A percentile compares a stretch with the other conserved stretches of the same genome.
Evolutionary conservation across 495 filamentous ascomycete genomes (phyloP).

Genomic region (Pyrenula massariospora): DNA sequence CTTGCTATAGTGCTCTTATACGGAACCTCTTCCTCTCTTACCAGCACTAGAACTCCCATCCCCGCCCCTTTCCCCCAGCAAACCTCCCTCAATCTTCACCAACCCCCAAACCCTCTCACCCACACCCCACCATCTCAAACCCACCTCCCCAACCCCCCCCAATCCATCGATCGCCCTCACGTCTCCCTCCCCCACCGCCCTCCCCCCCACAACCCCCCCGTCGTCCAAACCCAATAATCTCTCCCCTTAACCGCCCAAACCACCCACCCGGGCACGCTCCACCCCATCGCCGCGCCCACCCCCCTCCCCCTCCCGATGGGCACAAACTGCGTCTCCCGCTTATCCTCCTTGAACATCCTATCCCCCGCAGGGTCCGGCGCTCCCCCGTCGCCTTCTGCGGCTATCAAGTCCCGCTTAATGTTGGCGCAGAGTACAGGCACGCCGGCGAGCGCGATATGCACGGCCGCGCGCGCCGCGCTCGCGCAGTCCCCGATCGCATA

Average conservation of each 20-base stretch:
- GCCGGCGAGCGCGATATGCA: slow-evolving; percentile 24
- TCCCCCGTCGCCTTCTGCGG: slow-evolving; percentile 4
- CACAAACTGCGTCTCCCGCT: slow-evolving; percentile 35
- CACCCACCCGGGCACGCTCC: slow-evolving; percentile 36
- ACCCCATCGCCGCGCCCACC: slow-evolving; percentile 45
- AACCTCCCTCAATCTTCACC: too few relatives aligned
- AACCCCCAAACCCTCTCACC: too few relatives aligned
- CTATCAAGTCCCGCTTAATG: slow-evolving; percentile 26
- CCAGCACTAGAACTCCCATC: too few relatives aligned
- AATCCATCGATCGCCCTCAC: too few relatives aligned
- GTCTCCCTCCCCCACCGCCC: slow-evolving; percentile 39
- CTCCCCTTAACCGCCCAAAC: slow-evolving; percentile 51
- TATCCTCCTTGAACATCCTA: slow-evolving; percentile 23
- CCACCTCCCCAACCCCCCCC: too few relatives aligned
- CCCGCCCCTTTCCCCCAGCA: too few relatives aligned
- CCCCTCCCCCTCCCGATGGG: slow-evolving; percentile 42
- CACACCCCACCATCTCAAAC: too few relatives aligned
- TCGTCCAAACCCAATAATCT: slow-evolving; percentile 47
- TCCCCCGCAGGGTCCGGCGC: slow-evolving; percentile 6
- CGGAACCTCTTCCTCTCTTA: too few relatives aligned
- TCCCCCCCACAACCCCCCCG: slow-evolving; percentile 34
- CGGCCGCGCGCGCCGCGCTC: slow-evolving; percentile 17
- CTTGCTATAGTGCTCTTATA: too few relatives aligned
- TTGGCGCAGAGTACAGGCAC: slow-evolving; percentile 31
- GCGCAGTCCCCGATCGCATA: slow-evolving; percentile 35